Conservation (phyloP, 2,329 filamentous ascomycete species). For the Volutella citrinella region DNA sequence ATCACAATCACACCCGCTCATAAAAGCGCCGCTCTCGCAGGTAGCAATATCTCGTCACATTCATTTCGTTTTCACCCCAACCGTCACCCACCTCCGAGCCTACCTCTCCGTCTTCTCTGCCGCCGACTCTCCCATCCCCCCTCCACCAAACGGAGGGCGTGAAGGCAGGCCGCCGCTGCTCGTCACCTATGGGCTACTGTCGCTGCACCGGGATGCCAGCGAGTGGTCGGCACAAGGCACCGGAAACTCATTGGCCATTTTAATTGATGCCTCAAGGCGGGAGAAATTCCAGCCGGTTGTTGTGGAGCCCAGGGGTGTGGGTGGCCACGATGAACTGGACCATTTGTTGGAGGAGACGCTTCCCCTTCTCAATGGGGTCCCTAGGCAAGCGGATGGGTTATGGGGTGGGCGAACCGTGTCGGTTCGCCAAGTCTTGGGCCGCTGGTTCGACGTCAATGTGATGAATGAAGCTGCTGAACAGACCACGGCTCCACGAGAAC, state of each 20-base stretch:
- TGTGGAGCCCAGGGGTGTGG: slow-evolving; percentile 40
- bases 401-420: slow-evolving; percentile 60
- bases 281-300: slow-evolving; percentile 43
- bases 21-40: slow-evolving; percentile 65
- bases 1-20: slow-evolving; percentile 33
- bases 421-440: slow-evolving; percentile 53
- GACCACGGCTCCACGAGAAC: too few species aligned
- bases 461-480: too few species aligned
- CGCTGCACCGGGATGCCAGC: slow-evolving; percentile 63
- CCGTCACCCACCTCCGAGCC: slow-evolving; percentile 72
- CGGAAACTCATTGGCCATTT: slow-evolving; percentile 55
- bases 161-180: slow-evolving; percentile 39
- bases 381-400: slow-evolving; percentile 47
- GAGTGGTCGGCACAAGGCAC: slow-evolving; percentile 77
- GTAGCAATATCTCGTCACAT: slow-evolving; percentile 67
- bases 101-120: slow-evolving; percentile 60
- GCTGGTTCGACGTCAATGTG: too few species aligned
- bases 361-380: slow-evolving; percentile 60
- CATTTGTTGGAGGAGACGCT: slow-evolving; percentile 49
- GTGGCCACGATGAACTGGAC: slow-evolving; percentile 28
- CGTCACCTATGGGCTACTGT: slow-evolving; percentile 63
- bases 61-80: slow-evolving; percentile 69
- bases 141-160: slow-evolving; percentile 32
- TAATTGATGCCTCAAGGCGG: slow-evolving; percentile 59
- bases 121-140: slow-evolving; percentile 31